Percentiles rank a stretch among this genome's conserved stretches.
Evolutionary conservation across 1,284 basidiomycete genomes (phyloP).

Genomic region (Pascua sp.): DNA sequence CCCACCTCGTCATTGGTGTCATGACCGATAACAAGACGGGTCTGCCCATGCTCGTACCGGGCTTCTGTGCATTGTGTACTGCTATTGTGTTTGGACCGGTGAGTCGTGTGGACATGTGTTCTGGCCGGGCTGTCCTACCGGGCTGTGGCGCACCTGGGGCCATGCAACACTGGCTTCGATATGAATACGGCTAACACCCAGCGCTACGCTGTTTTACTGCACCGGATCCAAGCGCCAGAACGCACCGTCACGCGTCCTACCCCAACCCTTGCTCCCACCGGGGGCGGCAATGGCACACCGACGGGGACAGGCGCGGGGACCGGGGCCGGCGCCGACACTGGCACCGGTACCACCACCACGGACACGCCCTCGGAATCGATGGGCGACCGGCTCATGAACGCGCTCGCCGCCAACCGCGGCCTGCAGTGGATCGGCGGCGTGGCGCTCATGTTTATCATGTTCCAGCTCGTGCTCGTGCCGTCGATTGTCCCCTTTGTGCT

Average conservation of each 20-base stretch:
- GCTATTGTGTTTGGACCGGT: conserved; percentile 49
- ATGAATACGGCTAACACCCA: conserved; percentile 45
- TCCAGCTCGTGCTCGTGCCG: conserved; percentile 69
- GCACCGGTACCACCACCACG: neutral
- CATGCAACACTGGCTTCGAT: too few species aligned
- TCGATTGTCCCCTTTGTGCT: conserved; percentile 67
- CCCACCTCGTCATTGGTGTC: conserved; percentile 78
- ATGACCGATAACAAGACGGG: conserved; percentile 73
- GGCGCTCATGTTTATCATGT: conserved; percentile 63
- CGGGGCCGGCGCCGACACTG: neutral
- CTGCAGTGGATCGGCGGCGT: conserved; percentile 8
- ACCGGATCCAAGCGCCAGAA: conserved; percentile 78
- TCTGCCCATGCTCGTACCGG: conserved; percentile 72
- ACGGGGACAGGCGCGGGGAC: neutral
- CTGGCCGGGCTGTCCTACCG: neutral
- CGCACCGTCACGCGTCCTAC: conserved; percentile 38
- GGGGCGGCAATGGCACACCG: neutral
- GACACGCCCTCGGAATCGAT: conserved; percentile 6
- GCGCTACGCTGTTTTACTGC: conserved; percentile 77
- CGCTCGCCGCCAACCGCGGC: conserved; percentile 9
- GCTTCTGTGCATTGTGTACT: conserved; percentile 59
- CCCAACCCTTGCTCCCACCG: too few species aligned
- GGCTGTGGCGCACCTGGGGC: too few species aligned
- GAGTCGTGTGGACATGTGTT: conserved; percentile 13
- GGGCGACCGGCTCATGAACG: conserved; percentile 9